Base-by-base conservation (phyloP, 257 asterid genomes). In the Gentiana macrophylla region DNA sequence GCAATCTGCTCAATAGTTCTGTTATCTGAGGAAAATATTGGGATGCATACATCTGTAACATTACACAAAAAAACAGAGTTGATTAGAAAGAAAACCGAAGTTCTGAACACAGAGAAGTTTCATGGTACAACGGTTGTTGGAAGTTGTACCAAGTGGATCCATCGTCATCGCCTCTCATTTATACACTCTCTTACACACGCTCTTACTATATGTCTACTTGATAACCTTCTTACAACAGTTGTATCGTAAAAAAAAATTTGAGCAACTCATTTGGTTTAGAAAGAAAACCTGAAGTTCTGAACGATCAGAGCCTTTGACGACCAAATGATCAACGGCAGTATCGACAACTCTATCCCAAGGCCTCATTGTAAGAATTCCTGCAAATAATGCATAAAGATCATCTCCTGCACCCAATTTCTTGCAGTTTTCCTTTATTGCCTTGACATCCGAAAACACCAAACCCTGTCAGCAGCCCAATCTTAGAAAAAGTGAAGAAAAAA, bases 301-400 rank as follows among this genome's bases (percentile, higher is more conserved):
- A 60, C 79, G 83, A 66, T 84, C 98, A 12, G 83, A 62, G 66
- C 94, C 86, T 53, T 72, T 75, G 65, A 88, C 68, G 61, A 88
- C 91, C 64, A 92, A 82, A 81, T 88, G 98, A 77, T 92, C 98
- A 41, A 88, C 78, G n/a, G 97, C 66, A 54, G 86, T 72, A 70
- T 92, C 97, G 5, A 92, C 73, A 46, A 92, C 93, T 70, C 84
- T 85, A 60, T 81, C 59, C 98, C 98, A 92, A 48, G 97, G 95
- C 64, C 80, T 88, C 97, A 92, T 85, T 60, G 97, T 92, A 65
- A 92, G 97, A 66, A 92, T 76, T 62, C 89, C 97, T 9, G 98
- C 98, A 78, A 92, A 88, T 65, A 88, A 64, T 55, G 72, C 93
- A 36, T 78, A 92, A 57, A 92, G 94, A 76, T 92, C 97, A 59